Conservation (phyloP, 1,139 yeast genomes). For the Yamadazyma kanchanaburiensis region DNA sequence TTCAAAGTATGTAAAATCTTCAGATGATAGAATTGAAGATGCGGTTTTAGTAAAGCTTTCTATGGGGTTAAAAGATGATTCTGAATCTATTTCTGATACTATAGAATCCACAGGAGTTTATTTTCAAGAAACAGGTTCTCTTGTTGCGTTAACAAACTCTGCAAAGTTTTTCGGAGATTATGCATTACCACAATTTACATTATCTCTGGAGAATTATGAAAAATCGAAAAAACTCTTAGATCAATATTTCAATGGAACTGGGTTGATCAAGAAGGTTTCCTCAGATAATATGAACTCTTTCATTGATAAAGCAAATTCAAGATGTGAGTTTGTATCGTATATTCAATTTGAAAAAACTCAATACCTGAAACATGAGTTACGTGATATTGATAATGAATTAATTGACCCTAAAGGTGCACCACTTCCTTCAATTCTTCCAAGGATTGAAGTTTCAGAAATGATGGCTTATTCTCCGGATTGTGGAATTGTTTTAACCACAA, state of each 20-base stretch:
- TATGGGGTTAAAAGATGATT: constrained; percentile 32
- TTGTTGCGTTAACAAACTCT: constrained; percentile 61
- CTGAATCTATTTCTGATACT: constrained; percentile 42
- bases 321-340: constrained; percentile 71
- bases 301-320: constrained; percentile 34
- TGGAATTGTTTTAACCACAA: constrained; percentile 49
- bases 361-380: constrained; percentile 49
- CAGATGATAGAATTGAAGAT: constrained; percentile 21
- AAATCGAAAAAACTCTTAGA: constrained; percentile 34
- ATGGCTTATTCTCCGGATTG: constrained; percentile 87
- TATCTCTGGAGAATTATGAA: constrained; percentile 42
- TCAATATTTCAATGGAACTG: constrained; percentile 40
- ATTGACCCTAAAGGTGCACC: constrained; percentile 75
- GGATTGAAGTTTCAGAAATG: constrained; percentile 50
- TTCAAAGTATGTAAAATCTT: constrained; percentile 13
- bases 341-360: constrained; percentile 66
- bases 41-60: constrained; percentile 27
- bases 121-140: constrained; percentile 65
- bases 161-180: constrained; percentile 69
- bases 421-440: constrained; percentile 51
- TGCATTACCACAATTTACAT: constrained; percentile 56
- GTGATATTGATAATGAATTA: constrained; percentile 68
- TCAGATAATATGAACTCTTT: constrained; percentile 38
- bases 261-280: constrained; percentile 28
- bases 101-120: constrained; percentile 64